Evolutionary conservation across 2,329 filamentous ascomycete species (phyloP).

Genomic region (Dothistroma septosporum): DNA sequence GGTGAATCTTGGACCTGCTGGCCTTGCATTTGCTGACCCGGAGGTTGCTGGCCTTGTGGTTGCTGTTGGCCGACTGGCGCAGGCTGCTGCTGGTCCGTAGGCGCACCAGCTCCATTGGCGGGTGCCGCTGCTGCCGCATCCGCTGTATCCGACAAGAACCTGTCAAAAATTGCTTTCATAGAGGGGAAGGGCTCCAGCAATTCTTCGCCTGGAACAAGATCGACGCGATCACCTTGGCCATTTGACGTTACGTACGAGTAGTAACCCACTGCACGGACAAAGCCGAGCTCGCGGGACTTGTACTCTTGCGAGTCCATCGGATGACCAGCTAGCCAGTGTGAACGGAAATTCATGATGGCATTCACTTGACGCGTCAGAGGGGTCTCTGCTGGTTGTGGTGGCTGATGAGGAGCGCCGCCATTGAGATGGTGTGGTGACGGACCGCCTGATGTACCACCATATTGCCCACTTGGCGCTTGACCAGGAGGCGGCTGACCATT

Average conservation of each 20-base stretch:
- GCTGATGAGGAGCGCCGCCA: neutral
- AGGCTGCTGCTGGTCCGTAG: neutral
- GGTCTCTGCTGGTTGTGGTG: neutral
- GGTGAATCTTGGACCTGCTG: neutral
- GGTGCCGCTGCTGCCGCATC: neutral
- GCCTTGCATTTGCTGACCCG: neutral
- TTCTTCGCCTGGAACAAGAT: neutral
- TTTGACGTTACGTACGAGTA: conserved; percentile 3
- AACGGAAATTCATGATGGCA: conserved; percentile 3
- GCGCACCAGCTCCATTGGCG: neutral
- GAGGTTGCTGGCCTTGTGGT: neutral
- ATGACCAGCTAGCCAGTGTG: neutral
- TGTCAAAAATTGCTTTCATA: conserved; percentile 8
- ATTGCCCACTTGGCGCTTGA: neutral
- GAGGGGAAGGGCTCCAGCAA: conserved; percentile 2
- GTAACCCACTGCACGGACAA: neutral
- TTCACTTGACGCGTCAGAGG: neutral
- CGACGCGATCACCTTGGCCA: neutral
- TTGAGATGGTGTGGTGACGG: neutral
- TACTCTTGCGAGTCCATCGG: neutral
- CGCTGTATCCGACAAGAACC: neutral
- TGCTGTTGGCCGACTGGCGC: neutral
- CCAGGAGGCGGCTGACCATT: neutral
- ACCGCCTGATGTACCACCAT: neutral
- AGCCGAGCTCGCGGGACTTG: neutral